phyloP scores from a whole-genome alignment of 768 basidiomycete species.

The Mrakia blollopis region DNA sequence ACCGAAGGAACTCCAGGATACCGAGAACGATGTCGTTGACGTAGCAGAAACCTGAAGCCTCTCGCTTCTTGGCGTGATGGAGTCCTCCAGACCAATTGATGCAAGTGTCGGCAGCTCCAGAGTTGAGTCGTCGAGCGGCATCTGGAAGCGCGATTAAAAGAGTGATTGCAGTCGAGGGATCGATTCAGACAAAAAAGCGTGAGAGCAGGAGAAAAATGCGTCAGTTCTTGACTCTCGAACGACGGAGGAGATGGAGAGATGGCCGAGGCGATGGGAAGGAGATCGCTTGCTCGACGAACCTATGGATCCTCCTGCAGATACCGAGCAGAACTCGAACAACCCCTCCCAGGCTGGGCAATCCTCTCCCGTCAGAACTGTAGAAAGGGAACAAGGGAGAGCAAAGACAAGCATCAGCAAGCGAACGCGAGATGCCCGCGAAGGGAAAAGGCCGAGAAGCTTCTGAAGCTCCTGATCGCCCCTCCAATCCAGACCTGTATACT shows the following conservation, averaged over 20 bases:
- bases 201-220: no score
- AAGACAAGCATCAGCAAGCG: not conserved
- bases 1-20: constrained; percentile 86
- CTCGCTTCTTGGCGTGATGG: constrained; percentile 98
- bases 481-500: no score
- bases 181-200: no score
- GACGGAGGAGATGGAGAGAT: not conserved
- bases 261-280: not conserved
- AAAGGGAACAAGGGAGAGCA: not conserved
- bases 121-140: constrained; percentile 72
- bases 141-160: constrained; percentile 50
- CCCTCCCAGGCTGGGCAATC: constrained; percentile 98
- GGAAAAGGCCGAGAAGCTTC: not conserved
- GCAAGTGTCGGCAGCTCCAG: constrained; percentile 71
- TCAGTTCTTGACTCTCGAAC: not conserved
- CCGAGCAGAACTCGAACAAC: constrained; percentile 91
- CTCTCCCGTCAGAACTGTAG: constrained; percentile 58
- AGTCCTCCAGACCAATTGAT: constrained; percentile 98
- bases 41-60: constrained; percentile 98
- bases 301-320: constrained; percentile 92
- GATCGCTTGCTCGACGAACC: constrained; percentile 48
- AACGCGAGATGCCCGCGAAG: not conserved
- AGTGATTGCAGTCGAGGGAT: no score
- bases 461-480: no score
- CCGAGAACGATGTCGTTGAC: constrained; percentile 90